phyloP scores from a whole-genome alignment of 208 protist genomes.

The Leishmania mexicana region DNA sequence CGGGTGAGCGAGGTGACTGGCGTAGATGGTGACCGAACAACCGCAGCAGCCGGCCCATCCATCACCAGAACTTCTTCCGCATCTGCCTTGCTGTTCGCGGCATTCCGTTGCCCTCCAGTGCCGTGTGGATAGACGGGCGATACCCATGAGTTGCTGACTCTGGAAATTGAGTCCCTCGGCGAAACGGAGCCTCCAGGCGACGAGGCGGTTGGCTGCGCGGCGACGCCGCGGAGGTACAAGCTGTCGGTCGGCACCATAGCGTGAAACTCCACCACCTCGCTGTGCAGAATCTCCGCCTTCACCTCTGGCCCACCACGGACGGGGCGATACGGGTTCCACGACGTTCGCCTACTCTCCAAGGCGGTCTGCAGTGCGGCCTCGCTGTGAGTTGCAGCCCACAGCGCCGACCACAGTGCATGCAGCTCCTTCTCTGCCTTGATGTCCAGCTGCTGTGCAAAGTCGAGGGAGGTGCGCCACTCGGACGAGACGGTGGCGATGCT shows the following conservation, averaged over 20 bases:
- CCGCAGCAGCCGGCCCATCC: constrained; percentile 9
- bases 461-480: constrained; percentile 30
- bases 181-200: neutral
- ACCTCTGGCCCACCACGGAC: constrained; percentile 47
- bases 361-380: constrained; percentile 42
- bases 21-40: neutral
- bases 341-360: constrained; percentile 35
- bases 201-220: neutral
- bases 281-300: constrained; percentile 65
- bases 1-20: neutral
- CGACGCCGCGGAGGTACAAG: constrained; percentile 45
- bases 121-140: constrained; percentile 1
- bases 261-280: constrained; percentile 72
- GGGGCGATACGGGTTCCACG: constrained; percentile 86
- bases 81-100: too few relatives aligned
- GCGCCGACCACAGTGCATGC: constrained; percentile 36
- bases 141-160: neutral
- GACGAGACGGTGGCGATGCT: neutral
- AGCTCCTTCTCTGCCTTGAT: constrained; percentile 49
- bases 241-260: constrained; percentile 42
- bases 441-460: constrained; percentile 53
- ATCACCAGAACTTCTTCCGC: constrained; percentile 11
- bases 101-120: neutral
- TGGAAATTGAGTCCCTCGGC: neutral
- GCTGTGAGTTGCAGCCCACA: constrained; percentile 56